phyloP scores from a whole-genome alignment of 441 rosid species.

The Aquilaria agallochum region DNA sequence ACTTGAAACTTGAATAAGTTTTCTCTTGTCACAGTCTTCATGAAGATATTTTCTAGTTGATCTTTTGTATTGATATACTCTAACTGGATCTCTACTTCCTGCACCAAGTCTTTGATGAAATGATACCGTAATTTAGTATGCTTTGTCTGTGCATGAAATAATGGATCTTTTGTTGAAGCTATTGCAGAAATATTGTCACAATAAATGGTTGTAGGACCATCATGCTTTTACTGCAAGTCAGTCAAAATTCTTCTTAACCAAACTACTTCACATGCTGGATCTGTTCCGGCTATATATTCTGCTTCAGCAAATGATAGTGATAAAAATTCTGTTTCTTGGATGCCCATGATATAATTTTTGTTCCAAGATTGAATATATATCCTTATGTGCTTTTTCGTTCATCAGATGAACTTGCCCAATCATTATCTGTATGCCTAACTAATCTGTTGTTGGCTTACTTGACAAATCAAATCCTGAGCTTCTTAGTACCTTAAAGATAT shows the following conservation, averaged over 20 bases:
- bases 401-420: conserved; percentile 7
- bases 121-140: too few species aligned
- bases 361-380: too few species aligned
- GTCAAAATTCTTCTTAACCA: conserved; percentile 5
- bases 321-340: background rate
- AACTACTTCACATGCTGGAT: conserved; percentile 3
- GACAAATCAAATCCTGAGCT: background rate
- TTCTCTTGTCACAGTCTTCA: too few species aligned
- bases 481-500: too few species aligned
- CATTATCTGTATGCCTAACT: background rate
- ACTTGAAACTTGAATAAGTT: too few species aligned
- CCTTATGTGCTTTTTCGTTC: background rate
- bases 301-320: background rate
- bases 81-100: too few species aligned
- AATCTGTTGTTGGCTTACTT: background rate
- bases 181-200: conserved; percentile 4
- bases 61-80: too few species aligned
- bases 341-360: background rate
- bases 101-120: too few species aligned
- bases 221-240: background rate
- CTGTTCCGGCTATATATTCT: background rate
- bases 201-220: background rate
- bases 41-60: too few species aligned
- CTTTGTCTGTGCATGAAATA: background rate
- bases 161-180: background rate